Percentiles rank a stretch among this genome's conserved stretches.
Conservation (phyloP, 345 rosid genomes). For the Acer negundo region DNA sequence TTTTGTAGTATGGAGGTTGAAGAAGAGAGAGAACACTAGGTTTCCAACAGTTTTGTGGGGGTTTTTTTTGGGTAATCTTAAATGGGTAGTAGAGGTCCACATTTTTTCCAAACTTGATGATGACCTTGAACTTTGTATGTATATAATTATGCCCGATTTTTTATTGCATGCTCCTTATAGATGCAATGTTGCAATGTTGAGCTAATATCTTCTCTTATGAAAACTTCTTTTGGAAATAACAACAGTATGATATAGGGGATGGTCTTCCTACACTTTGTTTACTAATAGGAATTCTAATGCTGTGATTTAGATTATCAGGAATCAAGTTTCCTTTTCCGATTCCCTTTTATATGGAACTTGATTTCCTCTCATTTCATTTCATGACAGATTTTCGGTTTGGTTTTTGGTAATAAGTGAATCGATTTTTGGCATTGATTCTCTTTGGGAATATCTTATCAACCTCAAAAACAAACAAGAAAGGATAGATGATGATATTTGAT, state of each 20-base stretch:
- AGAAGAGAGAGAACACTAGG: slow-evolving; percentile 9
- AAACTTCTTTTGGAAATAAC: neutral
- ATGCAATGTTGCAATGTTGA: too few relatives aligned
- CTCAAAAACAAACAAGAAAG: neutral
- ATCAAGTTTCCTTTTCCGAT: too few relatives aligned
- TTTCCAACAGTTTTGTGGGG: neutral
- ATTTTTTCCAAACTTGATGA: neutral
- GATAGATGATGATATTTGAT: neutral
- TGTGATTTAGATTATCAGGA: too few relatives aligned
- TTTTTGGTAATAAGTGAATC: too few relatives aligned
- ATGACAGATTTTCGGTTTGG: too few relatives aligned
- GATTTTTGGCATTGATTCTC: too few relatives aligned
- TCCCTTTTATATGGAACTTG: too few relatives aligned
- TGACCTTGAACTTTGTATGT: neutral
- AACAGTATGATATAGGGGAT: too few relatives aligned
- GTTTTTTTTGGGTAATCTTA: neutral
- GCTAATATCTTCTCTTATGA: neutral
- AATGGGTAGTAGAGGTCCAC: neutral
- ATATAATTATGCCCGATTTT: neutral
- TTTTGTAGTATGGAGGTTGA: slow-evolving; percentile 43
- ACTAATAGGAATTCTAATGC: too few relatives aligned
- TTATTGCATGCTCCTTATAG: neutral
- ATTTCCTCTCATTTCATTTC: too few relatives aligned
- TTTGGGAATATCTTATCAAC: too few relatives aligned
- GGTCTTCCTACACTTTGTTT: too few relatives aligned